Percentiles rank a stretch among this genome's conserved stretches.
Evolutionary conservation across 1,284 basidiomycete genomes (phyloP).

Genomic region (Ustilago lituana): DNA sequence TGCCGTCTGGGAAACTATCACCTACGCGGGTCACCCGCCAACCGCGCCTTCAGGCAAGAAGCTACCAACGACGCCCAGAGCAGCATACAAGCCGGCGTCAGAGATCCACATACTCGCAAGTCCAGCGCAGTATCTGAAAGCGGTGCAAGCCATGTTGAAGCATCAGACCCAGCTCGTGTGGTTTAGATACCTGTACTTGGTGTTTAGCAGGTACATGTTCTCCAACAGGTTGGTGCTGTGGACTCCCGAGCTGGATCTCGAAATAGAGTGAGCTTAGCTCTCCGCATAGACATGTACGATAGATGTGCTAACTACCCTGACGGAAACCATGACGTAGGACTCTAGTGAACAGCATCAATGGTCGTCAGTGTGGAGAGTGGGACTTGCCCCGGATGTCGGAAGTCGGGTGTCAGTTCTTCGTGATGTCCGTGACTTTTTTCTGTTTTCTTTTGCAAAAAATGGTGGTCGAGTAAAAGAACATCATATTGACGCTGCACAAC

Average conservation of each 20-base stretch:
- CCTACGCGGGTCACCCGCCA: slow-evolving; percentile 13
- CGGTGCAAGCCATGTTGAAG: slow-evolving; percentile 54
- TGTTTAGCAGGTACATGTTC: slow-evolving; percentile 59
- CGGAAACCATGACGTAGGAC: too few relatives aligned
- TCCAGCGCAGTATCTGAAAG: slow-evolving; percentile 32
- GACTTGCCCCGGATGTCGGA: slow-evolving; percentile 11
- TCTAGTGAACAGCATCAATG: too few relatives aligned
- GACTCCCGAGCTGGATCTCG: slow-evolving; percentile 20
- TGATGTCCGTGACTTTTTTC: background rate
- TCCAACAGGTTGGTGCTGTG: slow-evolving; percentile 37
- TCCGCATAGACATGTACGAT: too few relatives aligned
- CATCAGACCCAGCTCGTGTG: slow-evolving; percentile 63
- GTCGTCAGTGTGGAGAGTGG: background rate
- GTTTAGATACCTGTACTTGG: slow-evolving; percentile 63
- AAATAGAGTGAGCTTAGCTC: background rate
- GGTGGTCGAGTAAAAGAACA: background rate
- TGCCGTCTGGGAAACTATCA: slow-evolving; percentile 38
- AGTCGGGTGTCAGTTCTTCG: slow-evolving; percentile 2
- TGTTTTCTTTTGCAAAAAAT: background rate
- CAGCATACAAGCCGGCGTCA: slow-evolving; percentile 13
- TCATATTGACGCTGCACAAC: background rate
- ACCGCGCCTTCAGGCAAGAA: background rate
- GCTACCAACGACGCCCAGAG: background rate
- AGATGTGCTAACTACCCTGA: too few relatives aligned
- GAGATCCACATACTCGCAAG: slow-evolving; percentile 37